Evolutionary conservation across 331 rosid species (phyloP), one percentile per base, ranked within the genome.

Genomic region (Acacia concinna): DNA sequence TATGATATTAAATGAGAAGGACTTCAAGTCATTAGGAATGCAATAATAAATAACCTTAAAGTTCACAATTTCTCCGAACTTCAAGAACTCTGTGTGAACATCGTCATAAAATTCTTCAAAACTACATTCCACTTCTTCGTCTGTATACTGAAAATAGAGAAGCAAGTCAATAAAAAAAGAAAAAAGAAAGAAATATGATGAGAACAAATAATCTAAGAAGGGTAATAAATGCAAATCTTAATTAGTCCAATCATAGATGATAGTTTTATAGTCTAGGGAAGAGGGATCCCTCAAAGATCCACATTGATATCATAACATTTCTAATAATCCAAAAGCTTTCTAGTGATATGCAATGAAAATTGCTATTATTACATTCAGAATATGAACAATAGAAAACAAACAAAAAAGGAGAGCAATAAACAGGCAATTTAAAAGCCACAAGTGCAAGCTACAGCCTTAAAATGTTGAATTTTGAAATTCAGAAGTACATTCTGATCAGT

Each of bases 21-120:
- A 63, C 8, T 5, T 18, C 17, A 30, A 27, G 60, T 15, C n/a
- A 25, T 65, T 52, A 31, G 28, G 5, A 73, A 64, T 35, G 65
- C 18, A 70, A 40, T 44, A 71, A 77, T 80, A 75, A 59, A 57
- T 65, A 84, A 94, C 98, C 98, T 94, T 94, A 85, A 94, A 94
- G 90, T 92, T 94, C 74, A 92, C 85, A 84, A 94, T 91, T 90
- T 94, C 97, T 59, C 98, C 98, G 75, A 88, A 92, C 85, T 91
- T 94, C 83, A 87, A 85, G 84, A 94, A 92, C 85, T 94, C 97
- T 21, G 97, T 94, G 85, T 94, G 98, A 85, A 94, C 98, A 85
- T 94, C 98, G 77, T 92, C 97, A 34, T 92, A 94, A 86, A 94
- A 94, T 82, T 92, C 98, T 85, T 94, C 96, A 84, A 81, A 94